These are phyloP conservation scores for Plantago elongata DNA, from an alignment of 257 asterid species.

Conservation along the genomic window DNA sequence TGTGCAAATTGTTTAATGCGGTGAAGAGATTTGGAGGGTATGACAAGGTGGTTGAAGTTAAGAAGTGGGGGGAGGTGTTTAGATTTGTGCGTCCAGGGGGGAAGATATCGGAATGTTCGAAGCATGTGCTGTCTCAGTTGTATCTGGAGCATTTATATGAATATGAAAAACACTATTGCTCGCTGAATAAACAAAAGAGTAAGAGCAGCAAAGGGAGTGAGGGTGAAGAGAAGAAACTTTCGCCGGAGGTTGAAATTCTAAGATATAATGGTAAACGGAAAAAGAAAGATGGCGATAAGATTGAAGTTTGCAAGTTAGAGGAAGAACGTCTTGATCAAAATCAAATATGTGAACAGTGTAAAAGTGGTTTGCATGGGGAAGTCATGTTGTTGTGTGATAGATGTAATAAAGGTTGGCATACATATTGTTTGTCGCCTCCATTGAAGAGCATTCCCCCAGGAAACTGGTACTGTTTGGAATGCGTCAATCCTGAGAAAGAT, in stretches of 20 bases:
- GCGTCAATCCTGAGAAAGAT: constrained; percentile 87
- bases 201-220: constrained; percentile 39
- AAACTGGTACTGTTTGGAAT: constrained; percentile 93
- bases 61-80: constrained; percentile 89
- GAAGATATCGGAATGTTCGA: constrained; percentile 78
- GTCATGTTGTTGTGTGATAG: constrained; percentile 96
- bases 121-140: constrained; percentile 71
- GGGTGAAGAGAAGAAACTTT: constrained; percentile 38
- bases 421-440: constrained; percentile 90
- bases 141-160: constrained; percentile 79
- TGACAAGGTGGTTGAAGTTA: constrained; percentile 57
- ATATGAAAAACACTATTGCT: constrained; percentile 66
- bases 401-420: constrained; percentile 96
- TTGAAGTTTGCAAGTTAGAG: constrained; percentile 41
- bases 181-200: constrained; percentile 48
- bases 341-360: constrained; percentile 92
- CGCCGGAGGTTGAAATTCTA: constrained; percentile 39
- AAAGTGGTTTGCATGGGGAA: constrained; percentile 92
- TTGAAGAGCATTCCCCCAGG: constrained; percentile 73
- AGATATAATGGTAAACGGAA: constrained; percentile 70
- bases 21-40: constrained; percentile 93
- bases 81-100: constrained; percentile 58
- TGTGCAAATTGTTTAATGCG: constrained; percentile 77
- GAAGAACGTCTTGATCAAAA: constrained; percentile 58
- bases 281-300: constrained; percentile 59